Evolutionary conservation across 441 rosid species (phyloP), one percentile per base, ranked within the genome.

Genomic region (Melastoma candidum): DNA sequence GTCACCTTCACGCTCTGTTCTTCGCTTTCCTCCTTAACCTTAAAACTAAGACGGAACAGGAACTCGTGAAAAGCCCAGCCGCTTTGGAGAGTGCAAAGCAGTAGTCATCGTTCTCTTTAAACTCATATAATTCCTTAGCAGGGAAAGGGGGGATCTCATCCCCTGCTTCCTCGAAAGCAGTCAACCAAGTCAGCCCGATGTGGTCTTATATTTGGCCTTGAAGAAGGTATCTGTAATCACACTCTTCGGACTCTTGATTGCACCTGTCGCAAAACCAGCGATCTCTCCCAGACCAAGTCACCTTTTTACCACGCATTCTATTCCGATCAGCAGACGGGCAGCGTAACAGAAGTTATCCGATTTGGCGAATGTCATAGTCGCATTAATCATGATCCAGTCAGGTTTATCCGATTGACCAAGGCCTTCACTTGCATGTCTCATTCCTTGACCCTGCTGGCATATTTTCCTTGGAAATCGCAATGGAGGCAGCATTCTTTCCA

Each of bases 141-240:
- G 86, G 65, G 68, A 70, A 74, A 39, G 94, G 87, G 76, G 84
- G 46, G 63, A 90, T 78, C 65, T 90, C 89, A 69, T 90, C 95
- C 26, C 84, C 87, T 0, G 89, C 58, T 63, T 90, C 95, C 75
- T 86, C 95, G 67, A 90, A 90, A 55, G 94, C 94, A 11, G 95
- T 84, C 56, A 81, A 82, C 97, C 94, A 84, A 54, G 79, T 76
- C 62, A 83, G 22, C 48, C 94, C 95, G 0, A 84, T 84, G 59
- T 84, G 85, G 66, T 90, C 95, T 70, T 90, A 95, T 68, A 87
- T 76, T 78, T 90, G 96, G 51, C 71, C 83, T 71, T 84, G 96
- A 46, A 90, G 86, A 65, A 90, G 95, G 71, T 80, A 90, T 54
- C 92, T 70, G 60, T 84, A 87, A 53, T 83, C 96, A 17, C 97